A percentile compares a stretch with the other conserved stretches of the same genome.
Conservation (phyloP, 257 asterid species). For the Solanum paucissectum region DNA sequence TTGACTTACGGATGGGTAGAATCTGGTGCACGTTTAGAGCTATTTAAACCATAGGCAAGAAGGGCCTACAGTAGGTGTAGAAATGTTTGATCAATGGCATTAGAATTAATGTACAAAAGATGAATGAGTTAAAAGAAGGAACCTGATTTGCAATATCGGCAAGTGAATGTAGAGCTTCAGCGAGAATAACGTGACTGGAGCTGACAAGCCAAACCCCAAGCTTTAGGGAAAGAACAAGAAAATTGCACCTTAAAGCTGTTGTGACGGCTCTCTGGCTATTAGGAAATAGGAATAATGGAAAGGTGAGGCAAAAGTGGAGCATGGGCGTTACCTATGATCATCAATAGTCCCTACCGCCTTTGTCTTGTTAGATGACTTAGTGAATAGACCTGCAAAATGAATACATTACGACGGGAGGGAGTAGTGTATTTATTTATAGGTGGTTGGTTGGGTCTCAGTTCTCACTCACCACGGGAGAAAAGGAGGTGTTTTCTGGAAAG, state of each 20-base stretch:
- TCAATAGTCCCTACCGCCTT: conserved; percentile 28
- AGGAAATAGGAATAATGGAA: not conserved
- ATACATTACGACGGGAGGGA: not conserved
- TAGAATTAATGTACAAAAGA: not conserved
- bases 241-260: conserved; percentile 94
- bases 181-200: conserved; percentile 87
- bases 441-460: not conserved
- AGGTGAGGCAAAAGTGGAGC: not conserved
- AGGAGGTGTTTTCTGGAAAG: conserved; percentile 19
- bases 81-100: not conserved
- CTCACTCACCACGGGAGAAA: conserved; percentile 38
- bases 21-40: conserved; percentile 96
- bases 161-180: conserved; percentile 84
- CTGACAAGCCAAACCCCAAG: conserved; percentile 88
- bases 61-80: conserved; percentile 39
- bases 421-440: not conserved
- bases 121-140: not conserved
- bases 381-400: conserved; percentile 45
- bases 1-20: conserved; percentile 73
- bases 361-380: conserved; percentile 44
- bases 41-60: conserved; percentile 90
- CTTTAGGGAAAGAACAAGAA: conserved; percentile 88
- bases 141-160: conserved; percentile 99
- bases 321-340: conserved; percentile 57
- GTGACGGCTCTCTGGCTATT: conserved; percentile 91